phyloP scores from a whole-genome alignment of 176 grass and related monocot genomes.

The Metroxylon sagu region DNA sequence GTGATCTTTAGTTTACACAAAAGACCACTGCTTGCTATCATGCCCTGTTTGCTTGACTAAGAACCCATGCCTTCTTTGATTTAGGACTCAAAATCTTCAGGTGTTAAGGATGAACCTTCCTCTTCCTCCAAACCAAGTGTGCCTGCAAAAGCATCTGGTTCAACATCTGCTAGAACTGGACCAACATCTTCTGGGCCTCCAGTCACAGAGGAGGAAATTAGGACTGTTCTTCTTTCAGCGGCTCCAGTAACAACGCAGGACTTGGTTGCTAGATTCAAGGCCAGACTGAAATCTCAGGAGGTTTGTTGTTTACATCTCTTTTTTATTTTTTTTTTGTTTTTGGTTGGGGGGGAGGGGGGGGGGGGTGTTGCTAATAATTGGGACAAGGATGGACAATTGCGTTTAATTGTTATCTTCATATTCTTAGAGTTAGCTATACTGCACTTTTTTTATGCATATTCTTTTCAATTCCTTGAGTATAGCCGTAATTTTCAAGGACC shows the following conservation, averaged over 20 bases:
- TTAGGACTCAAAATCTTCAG: conserved; percentile 44
- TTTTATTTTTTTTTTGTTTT: not conserved
- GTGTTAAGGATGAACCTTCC: conserved; percentile 39
- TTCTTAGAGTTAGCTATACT: too few species aligned
- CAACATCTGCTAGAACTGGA: conserved; percentile 7
- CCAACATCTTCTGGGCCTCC: conserved; percentile 26
- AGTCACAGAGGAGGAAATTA: conserved; percentile 93
- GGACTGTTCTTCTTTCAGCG: conserved; percentile 66
- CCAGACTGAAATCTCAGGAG: conserved; percentile 73
- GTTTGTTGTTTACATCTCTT: conserved; percentile 19
- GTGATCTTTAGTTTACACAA: too few species aligned
- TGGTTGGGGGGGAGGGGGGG: too few species aligned
- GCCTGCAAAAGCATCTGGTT: conserved; percentile 25
- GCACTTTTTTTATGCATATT: too few species aligned
- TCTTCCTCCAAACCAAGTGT: conserved; percentile 32
- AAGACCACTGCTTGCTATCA: too few species aligned
- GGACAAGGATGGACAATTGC: too few species aligned
- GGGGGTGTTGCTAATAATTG: too few species aligned
- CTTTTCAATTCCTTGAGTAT: too few species aligned
- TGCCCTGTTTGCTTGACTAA: too few species aligned
- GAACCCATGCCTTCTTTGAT: conserved; percentile 5
- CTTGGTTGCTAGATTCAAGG: conserved; percentile 86
- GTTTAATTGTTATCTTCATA: too few species aligned
- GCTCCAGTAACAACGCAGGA: conserved; percentile 80
- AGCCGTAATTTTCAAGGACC: too few species aligned